Evolutionary conservation across 1,284 basidiomycete species (phyloP), one percentile per base, ranked within the genome.

Genomic region (Moesziomyces globuligerus): DNA sequence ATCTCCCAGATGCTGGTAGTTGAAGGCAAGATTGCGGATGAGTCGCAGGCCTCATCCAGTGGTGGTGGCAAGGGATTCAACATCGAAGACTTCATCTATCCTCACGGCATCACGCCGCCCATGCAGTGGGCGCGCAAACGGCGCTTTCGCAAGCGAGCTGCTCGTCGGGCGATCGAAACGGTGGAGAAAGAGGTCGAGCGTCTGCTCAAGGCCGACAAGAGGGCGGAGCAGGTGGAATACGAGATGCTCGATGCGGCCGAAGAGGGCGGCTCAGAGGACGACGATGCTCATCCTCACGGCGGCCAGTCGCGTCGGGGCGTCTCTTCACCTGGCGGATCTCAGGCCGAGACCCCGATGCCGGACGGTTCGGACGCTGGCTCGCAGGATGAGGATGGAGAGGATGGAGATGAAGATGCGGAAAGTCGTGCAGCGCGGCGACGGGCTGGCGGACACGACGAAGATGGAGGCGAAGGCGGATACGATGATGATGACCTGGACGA

Each of bases 121-220:
- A 84, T 99, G 72, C 89, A 91, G 57, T 90, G 94, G 82, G 93
- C 90, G 32, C 88, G 96, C 44, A 97, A 98, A 83, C 88, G 96
- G 25, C 86, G 96, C 37, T 98, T 98, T 84, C 87, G 95, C 61
- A 96, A 94, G 83, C 86, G 94, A 46, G 88, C 93, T 34, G 93
- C 93, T 79, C 88, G 89, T 81, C 85, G 92, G 88, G 93, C 93
- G 1, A 98, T 98, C 72, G 94, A 98, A 85, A 94, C 92, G 29
- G 94, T 98, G 3, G 95, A 98, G 83, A 90, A 95, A 83, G 92
- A 95, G 80, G 95, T 98, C 1, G 96, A 98, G 81, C 86, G 93
- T 54, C 83, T 99, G 40, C 84, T 98, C 28, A 90, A 91, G 65
- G 90, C 91, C 68, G 96, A 99, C 84, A 87, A 89, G 10, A 84